Percentiles rank a stretch among this genome's conserved stretches.
phyloP scores from a whole-genome alignment of 495 filamentous ascomycete genomes.

The Cercophora newfieldiana region DNA sequence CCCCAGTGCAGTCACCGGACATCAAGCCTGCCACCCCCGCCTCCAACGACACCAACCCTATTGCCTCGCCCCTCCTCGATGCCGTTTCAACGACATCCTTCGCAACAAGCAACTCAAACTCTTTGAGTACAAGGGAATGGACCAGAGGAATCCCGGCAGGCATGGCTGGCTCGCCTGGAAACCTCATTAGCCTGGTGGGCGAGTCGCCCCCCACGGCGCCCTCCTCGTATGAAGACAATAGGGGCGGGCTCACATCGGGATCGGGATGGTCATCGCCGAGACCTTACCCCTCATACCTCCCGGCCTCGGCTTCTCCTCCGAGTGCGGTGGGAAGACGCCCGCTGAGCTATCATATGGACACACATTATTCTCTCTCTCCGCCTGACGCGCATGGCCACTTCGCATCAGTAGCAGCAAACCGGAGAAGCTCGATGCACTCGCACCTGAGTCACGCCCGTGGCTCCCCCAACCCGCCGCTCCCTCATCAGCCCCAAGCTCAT shows the following conservation, averaged over 20 bases:
- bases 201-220: slow-evolving; percentile 55
- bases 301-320: slow-evolving; percentile 52
- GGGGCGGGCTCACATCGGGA: slow-evolving; percentile 41
- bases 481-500: slow-evolving; percentile 79
- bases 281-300: slow-evolving; percentile 38
- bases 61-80: slow-evolving; percentile 45
- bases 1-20: slow-evolving; percentile 43
- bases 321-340: slow-evolving; percentile 41
- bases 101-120: slow-evolving; percentile 49
- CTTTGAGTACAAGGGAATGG: slow-evolving; percentile 55
- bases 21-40: slow-evolving; percentile 40
- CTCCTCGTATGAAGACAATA: slow-evolving; percentile 57
- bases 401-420: slow-evolving; percentile 36
- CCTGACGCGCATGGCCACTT: slow-evolving; percentile 48
- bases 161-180: slow-evolving; percentile 55
- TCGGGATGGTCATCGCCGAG: slow-evolving; percentile 47
- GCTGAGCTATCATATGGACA: slow-evolving; percentile 54
- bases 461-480: slow-evolving; percentile 64
- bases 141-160: slow-evolving; percentile 44
- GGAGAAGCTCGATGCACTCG: slow-evolving; percentile 63
- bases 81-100: slow-evolving; percentile 47
- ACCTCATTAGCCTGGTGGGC: slow-evolving; percentile 54
- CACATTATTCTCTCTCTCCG: slow-evolving; percentile 42
- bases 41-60: slow-evolving; percentile 36
- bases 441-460: slow-evolving; percentile 48